phyloP scores from a whole-genome alignment of 2,329 filamentous ascomycete species.

The Fusarium napiforme region DNA sequence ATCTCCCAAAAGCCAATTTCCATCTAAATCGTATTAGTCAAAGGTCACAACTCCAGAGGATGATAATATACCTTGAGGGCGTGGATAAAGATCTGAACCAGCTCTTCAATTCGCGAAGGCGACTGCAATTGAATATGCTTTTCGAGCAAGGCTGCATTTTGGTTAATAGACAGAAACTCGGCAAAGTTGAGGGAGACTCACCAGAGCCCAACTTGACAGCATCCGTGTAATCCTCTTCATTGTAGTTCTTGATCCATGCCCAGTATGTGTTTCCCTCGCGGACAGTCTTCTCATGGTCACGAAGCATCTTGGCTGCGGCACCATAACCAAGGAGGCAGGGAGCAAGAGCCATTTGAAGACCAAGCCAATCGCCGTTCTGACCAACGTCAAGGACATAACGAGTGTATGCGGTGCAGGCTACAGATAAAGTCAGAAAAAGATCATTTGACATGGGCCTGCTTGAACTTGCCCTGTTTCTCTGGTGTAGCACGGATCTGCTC shows the following conservation, averaged over 20 bases:
- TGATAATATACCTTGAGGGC: conserved; percentile 75
- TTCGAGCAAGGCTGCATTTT: conserved; percentile 75
- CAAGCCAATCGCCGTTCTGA: conserved; percentile 87
- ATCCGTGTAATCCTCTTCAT: conserved; percentile 79
- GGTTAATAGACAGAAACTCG: not conserved
- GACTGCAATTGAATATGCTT: conserved; percentile 78
- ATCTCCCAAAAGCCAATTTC: conserved; percentile 67
- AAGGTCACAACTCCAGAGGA: not conserved
- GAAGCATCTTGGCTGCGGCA: conserved; percentile 77
- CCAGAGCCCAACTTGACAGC: conserved; percentile 77
- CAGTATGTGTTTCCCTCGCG: conserved; percentile 80
- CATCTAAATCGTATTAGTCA: conserved; percentile 52
- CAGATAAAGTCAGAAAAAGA: not conserved
- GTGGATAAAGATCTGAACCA: conserved; percentile 85
- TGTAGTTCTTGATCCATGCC: conserved; percentile 92
- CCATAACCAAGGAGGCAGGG: conserved; percentile 93
- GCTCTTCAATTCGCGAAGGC: conserved; percentile 78
- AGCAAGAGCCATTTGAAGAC: conserved; percentile 83
- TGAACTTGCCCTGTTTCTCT: conserved; percentile 75
- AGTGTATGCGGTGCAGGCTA: conserved; percentile 84
- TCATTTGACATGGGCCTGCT: not conserved
- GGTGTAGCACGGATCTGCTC: conserved; percentile 77
- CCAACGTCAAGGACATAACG: conserved; percentile 90
- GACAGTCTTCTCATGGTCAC: conserved; percentile 69
- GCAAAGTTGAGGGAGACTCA: conserved; percentile 52